phyloP scores from a whole-genome alignment of 1,139 yeast genomes.

The Saccharomyces pastorianus region DNA sequence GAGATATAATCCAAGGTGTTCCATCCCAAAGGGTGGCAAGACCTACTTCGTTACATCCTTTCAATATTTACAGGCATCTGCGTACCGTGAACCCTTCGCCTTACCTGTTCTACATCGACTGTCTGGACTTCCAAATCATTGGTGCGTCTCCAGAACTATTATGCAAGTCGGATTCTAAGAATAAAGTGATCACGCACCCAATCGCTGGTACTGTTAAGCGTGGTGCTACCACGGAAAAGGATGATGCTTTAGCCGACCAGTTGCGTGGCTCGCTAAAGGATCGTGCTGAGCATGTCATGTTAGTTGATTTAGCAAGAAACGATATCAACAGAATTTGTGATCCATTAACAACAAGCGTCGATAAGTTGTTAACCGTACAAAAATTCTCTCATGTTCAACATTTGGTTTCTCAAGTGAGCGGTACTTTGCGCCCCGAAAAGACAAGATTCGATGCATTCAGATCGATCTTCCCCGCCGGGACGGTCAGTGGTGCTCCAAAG shows the following conservation, averaged over 20 bases:
- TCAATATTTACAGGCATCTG: constrained; percentile 88
- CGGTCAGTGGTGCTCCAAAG: constrained; percentile 97
- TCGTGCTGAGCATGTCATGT: constrained; percentile 96
- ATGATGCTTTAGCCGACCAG: constrained; percentile 68
- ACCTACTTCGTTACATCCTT: constrained; percentile 91
- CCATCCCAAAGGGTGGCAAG: constrained; percentile 95
- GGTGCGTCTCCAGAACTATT: constrained; percentile 96
- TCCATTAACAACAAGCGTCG: constrained; percentile 77
- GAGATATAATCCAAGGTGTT: constrained; percentile 94
- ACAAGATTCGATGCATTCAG: constrained; percentile 94
- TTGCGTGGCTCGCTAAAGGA: constrained; percentile 78
- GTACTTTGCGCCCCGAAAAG: constrained; percentile 73
- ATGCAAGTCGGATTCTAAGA: constrained; percentile 67
- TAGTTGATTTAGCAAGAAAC: constrained; percentile 93
- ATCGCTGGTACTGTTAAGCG: constrained; percentile 93
- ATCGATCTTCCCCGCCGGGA: constrained; percentile 97
- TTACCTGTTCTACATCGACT: constrained; percentile 86
- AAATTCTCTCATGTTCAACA: constrained; percentile 96
- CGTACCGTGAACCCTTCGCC: constrained; percentile 97
- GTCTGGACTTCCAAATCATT: constrained; percentile 82
- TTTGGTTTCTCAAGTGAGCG: constrained; percentile 91
- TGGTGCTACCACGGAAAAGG: constrained; percentile 86
- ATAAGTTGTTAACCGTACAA: constrained; percentile 79
- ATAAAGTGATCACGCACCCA: constrained; percentile 85
- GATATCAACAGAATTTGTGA: constrained; percentile 92